Evolutionary conservation across 805 yeast genomes (phyloP), one percentile per base, ranked within the genome.

Genomic region (Wickerhamiella australiensis): DNA sequence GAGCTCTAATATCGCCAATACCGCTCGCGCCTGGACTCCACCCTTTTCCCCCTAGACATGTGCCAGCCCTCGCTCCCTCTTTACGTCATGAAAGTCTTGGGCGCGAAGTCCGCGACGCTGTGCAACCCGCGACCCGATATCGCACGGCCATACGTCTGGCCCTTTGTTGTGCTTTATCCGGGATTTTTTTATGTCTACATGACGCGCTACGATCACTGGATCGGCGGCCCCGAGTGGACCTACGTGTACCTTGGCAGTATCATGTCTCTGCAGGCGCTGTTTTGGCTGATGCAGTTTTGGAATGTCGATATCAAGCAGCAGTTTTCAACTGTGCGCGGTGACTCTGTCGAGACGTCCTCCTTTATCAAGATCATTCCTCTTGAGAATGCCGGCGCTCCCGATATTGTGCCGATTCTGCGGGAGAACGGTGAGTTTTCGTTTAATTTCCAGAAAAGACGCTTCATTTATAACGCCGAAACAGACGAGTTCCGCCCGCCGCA

Each of bases 221-320:
- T 90, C 60, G 82, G 75, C 42, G 96, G 96, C 22, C 75, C 82
- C 42, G 98, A 90, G 68, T 92, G 98, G 97, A 92, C 97, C 0
- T 85, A 85, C 64, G 92, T 90, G 33, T 88, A 78, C 60, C 69
- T 86, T 21, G 82, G 94, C 53, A 65, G 87, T 5, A 71, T 88
- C 47, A 64, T 82, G 33, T 78, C 95, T 2, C 53, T 82, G 52
- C 94, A 90, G 62, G 68, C 80, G 41, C 69, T 90, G 62, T 69
- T 90, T 51, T 75, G 87, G 81, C 75, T 90, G 64, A 76, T 86
- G 77, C 96, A 97, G n/a, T 82, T 82, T 60, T 90, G 98, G 98
- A 86, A 80, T 62, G 74, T 87, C 53, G 73, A 76, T 46, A 67
- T 90, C 48, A 76, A 78, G 53, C 76, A 85, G 31, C 64, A 65